Conservation (phyloP, 306 rosid species). For the Trifolium pratense region DNA sequence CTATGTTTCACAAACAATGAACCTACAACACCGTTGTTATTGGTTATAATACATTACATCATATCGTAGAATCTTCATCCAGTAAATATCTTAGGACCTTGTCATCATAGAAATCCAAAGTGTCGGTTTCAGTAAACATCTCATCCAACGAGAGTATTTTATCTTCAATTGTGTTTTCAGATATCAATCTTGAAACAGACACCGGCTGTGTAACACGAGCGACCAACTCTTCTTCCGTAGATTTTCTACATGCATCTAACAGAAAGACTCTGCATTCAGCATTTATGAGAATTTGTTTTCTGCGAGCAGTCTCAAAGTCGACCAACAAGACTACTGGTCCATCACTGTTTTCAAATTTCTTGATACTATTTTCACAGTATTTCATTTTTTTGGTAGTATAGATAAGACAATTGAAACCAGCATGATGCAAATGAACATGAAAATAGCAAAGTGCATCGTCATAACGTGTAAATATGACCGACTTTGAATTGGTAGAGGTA, state of each 20-base stretch:
- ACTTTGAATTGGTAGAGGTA: neutral
- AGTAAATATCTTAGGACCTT: neutral
- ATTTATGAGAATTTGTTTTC: neutral
- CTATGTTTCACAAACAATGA: no score
- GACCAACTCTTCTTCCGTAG: neutral
- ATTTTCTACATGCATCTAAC: neutral
- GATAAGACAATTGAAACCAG: neutral
- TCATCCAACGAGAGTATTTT: neutral
- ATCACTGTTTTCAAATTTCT: neutral
- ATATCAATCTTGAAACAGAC: neutral
- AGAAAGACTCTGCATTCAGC: neutral
- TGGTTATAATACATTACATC: no score
- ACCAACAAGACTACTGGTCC: neutral
- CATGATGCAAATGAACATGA: neutral
- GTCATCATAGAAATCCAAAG: neutral
- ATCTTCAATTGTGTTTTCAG: neutral
- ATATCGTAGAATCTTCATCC: neutral
- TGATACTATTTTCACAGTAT: neutral
- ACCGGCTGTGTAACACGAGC: neutral
- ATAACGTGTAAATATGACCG: neutral
- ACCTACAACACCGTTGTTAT: no score
- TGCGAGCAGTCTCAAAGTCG: neutral
- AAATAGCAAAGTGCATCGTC: neutral
- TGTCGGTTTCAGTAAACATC: neutral
- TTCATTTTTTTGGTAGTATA: neutral